These are phyloP conservation scores for Simmondsia chinensis DNA, from an alignment of 148 eudicot genomes.

Conservation along the genomic window DNA sequence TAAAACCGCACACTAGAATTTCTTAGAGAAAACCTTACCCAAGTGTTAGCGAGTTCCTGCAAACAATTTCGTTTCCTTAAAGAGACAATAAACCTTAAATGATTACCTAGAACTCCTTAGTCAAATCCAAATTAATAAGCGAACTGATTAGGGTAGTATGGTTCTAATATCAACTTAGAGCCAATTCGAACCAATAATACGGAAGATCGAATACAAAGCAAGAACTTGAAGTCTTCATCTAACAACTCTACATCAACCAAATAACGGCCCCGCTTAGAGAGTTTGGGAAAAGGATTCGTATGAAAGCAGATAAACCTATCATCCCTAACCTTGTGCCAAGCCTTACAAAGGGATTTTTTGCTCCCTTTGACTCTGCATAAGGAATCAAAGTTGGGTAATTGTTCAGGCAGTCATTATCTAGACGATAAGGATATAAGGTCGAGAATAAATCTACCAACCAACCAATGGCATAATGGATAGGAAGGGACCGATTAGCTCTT, in stretches of 20 bases:
- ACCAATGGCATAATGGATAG: background rate
- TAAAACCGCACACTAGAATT: no score
- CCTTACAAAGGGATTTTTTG: background rate
- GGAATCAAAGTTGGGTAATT: background rate
- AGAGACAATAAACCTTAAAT: background rate
- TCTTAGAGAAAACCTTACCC: no score
- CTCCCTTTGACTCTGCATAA: background rate
- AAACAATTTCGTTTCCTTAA: no score
- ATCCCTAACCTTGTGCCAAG: background rate
- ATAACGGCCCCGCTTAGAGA: background rate
- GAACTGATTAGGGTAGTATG: background rate
- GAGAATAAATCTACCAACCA: background rate
- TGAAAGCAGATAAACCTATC: background rate
- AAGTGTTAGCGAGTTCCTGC: no score
- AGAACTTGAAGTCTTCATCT: background rate
- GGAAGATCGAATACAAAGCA: no score
- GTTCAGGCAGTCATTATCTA: background rate
- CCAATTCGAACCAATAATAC: background rate
- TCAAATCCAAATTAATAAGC: background rate
- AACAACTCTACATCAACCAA: background rate
- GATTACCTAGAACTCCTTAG: background rate
- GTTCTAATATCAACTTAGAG: background rate
- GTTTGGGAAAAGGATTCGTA: background rate
- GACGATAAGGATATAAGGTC: background rate
- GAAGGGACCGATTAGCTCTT: background rate